Base-by-base conservation (phyloP, 208 protist genomes). In the Acanthamoeba healyi region DNA sequence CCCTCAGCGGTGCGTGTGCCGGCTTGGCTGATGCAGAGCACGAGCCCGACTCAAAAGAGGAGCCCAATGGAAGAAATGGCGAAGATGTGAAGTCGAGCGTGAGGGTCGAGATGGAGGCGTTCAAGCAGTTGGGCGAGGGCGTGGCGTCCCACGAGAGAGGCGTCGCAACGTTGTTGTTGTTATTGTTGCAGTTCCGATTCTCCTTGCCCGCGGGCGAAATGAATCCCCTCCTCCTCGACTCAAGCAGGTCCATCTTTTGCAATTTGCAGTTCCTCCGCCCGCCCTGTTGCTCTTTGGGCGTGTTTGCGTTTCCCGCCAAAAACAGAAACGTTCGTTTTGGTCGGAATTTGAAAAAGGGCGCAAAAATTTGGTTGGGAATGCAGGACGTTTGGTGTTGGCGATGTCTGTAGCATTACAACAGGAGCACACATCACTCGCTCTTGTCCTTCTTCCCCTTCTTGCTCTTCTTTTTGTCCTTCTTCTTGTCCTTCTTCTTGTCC, bases 111-210 rank as follows among this genome's bases (percentile, higher is more conserved):
- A 36, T 36, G 7, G 61, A 70, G 32, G 70, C 22, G 26, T 34
- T 32, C 65, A 34, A 14, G 70, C 70, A 81, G 29, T 29, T 46
- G 36, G 70, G 70, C 6, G 70, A 81, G 17, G 70, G 70, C 24
- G 70, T 81, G 10, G 40, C 70, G 15, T 81, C 70, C 70, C 70
- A 81, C 38, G 38, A 81, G 10, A 81, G 70, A 5, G 70, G 70
- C 10, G 70, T 81, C 15, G 70, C 22, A 32, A 19, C 61, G 5
- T 5, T n/a, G 24, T 70, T 70, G 9, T 29, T 19, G 15, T 29
- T 70, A 10, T n/a, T n/a, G n/a, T n/a, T 54, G 49, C 6, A 54
- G 6, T 54, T 54, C 49, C 61, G 3, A 36, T 70, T 70, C 5
- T 70, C 61, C 61, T 70, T 70, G 6, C 61, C 61, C 26, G 29